A percentile compares a stretch with the other conserved stretches of the same genome.
Conservation (phyloP, 164 flowering plant species). For the Nymphaea colorata region DNA sequence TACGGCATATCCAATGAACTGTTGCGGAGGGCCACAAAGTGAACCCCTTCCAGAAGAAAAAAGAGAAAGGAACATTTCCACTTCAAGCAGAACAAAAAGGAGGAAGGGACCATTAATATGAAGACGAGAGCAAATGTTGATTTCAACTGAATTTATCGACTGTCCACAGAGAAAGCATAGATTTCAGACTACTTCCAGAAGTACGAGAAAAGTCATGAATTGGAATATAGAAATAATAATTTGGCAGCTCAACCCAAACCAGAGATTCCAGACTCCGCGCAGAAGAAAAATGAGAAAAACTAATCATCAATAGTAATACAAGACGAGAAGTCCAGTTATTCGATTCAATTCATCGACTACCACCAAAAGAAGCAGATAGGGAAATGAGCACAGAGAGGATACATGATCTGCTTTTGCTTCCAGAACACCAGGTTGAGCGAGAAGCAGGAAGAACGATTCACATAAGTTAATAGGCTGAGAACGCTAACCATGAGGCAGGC, state of each 20-base stretch:
- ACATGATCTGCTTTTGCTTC: too few species aligned
- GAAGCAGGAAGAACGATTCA: too few species aligned
- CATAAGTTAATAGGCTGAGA: neutral
- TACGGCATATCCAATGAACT: too few species aligned
- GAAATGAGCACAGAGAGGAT: neutral
- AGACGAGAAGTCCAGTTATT: neutral
- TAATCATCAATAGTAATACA: neutral
- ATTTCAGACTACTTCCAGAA: neutral
- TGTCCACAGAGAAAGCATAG: neutral
- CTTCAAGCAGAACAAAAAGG: neutral
- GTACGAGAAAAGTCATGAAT: neutral
- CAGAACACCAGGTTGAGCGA: too few species aligned
- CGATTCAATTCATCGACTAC: neutral
- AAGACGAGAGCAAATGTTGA: too few species aligned
- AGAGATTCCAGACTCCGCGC: neutral
- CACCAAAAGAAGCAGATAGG: neutral
- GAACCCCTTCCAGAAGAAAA: neutral
- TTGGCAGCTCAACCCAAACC: neutral
- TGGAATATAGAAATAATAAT: neutral
- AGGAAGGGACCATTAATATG: neutral
- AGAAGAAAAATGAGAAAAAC: neutral
- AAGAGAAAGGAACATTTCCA: neutral
- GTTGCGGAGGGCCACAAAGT: too few species aligned
- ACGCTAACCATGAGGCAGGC: constrained; percentile 29
- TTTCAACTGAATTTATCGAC: neutral